Percentiles rank a stretch among this genome's conserved stretches.
Evolutionary conservation across 1,139 yeast genomes (phyloP).

Genomic region (Yamadazyma triangularis): DNA sequence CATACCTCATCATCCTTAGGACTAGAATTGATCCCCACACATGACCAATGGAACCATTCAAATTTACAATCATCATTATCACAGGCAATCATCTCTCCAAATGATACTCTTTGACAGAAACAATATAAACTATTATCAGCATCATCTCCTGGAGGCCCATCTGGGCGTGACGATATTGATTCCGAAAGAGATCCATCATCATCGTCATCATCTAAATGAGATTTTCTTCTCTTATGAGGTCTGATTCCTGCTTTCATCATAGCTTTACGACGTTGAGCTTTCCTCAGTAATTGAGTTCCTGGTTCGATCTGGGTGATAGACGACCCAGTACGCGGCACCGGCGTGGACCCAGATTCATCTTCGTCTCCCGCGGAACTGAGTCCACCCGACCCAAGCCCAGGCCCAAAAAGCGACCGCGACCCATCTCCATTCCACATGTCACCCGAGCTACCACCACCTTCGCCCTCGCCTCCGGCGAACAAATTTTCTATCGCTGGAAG

Average conservation of each 20-base stretch:
- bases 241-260: slow-evolving; percentile 18
- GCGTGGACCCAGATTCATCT: slow-evolving; percentile 18
- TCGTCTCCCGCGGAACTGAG: no score
- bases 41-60: slow-evolving; percentile 86
- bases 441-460: slow-evolving; percentile 10
- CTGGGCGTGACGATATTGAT: slow-evolving; percentile 9
- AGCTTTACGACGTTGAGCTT: slow-evolving; percentile 24
- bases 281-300: slow-evolving; percentile 13
- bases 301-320: no score
- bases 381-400: no score
- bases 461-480: slow-evolving; percentile 18
- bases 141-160: slow-evolving; percentile 45
- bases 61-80: slow-evolving; percentile 76
- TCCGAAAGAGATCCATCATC: slow-evolving; percentile 5
- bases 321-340: slow-evolving; percentile 14
- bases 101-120: slow-evolving; percentile 78
- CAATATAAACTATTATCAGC: slow-evolving; percentile 68
- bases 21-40: slow-evolving; percentile 74
- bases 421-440: slow-evolving; percentile 27
- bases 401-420: no score
- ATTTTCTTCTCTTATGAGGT: slow-evolving; percentile 23
- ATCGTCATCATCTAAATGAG: slow-evolving; percentile 18
- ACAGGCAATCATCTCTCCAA: slow-evolving; percentile 92
- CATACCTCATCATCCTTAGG: slow-evolving; percentile 63
- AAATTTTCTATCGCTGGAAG: slow-evolving; percentile 51